Evolutionary conservation across 2,329 filamentous ascomycete species (phyloP), one percentile per base, ranked within the genome.

Genomic region (Trichoderma lentiforme): DNA sequence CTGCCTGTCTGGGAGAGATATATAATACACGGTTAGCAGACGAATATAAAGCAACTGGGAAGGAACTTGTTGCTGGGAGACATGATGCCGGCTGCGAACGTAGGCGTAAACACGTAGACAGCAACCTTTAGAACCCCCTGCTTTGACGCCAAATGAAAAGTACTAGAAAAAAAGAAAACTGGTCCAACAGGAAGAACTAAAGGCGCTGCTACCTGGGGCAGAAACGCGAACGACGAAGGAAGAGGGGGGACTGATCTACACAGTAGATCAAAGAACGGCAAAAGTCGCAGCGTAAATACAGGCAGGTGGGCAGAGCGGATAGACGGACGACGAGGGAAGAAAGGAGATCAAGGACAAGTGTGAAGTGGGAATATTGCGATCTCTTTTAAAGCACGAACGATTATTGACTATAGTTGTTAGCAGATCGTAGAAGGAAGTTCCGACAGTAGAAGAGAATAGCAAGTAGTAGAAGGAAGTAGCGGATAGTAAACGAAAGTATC

Each of bases 111-210:
- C 8, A 47, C 43, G 43, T 47, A 47, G 43, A 11, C 8, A 47
- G 43, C 8, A n/a, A 1, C 18, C 18, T 47, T 47, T 47, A 5
- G 18, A 47, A 47, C 43, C 4, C 18, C 43, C 18, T 47, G 43
- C 43, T 21, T n/a, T 47, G 18, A 21, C 18, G 18, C 43, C 8
- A 11, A 47, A 47, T 1, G 1, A 21, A 47, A 47, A 21, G 18
- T 47, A 3, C 43, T 3, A 47, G 8, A 18, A 18, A 1, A 1
- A 18, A 0, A n/a, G 18, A 1, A 0, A 18, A 9, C 7, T 43
- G 39, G 39, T 43, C 39, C 18, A 47, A 47, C 43, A 51, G 43
- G 43, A 51, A 51, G n/a, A 21, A 51, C 43, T 51, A 51, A 21
- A 51, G n/a, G 43, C 43, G 43, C 43, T 24, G n/a, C 43, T 24